phyloP scores from a whole-genome alignment of 192 early-diverging fungal species.

The Coemansia sp. region DNA sequence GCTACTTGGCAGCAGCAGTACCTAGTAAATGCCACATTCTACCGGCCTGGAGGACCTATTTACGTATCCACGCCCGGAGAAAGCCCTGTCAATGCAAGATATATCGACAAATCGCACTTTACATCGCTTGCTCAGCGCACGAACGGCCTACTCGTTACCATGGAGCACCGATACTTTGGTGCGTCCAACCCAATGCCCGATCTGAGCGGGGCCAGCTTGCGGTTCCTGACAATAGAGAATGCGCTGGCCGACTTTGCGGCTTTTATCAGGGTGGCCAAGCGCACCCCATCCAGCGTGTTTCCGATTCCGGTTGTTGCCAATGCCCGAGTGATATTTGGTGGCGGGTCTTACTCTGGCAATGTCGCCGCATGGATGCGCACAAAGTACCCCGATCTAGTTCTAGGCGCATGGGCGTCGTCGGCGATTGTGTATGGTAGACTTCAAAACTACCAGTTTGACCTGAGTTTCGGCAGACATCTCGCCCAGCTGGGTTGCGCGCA shows the following conservation, averaged over 20 bases:
- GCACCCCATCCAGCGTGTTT: conserved; percentile 11
- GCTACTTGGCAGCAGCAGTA: conserved; percentile 42
- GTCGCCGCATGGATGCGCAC: conserved; percentile 74
- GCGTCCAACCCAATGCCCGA: conserved; percentile 51
- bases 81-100: conserved; percentile 12
- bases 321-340: conserved; percentile 64
- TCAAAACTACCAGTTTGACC: conserved; percentile 62
- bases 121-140: conserved; percentile 52
- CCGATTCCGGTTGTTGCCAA: conserved; percentile 8
- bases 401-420: conserved; percentile 66
- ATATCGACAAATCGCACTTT: conserved; percentile 16
- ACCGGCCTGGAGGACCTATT: conserved; percentile 37
- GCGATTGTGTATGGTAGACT: conserved; percentile 63
- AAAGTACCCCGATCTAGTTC: conserved; percentile 62
- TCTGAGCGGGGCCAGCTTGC: conserved; percentile 31
- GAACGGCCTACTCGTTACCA: conserved; percentile 53
- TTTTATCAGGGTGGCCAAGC: conserved; percentile 21
- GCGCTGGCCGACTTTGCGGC: conserved; percentile 35
- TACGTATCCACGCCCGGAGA: conserved; percentile 42
- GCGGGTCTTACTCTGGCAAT: conserved; percentile 72
- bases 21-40: conserved; percentile 40
- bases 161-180: conserved; percentile 67
- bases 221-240: conserved; percentile 35
- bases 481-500: conserved; percentile 33
- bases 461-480: conserved; percentile 40